Evolutionary conservation across 805 yeast species (phyloP), one percentile per base, ranked within the genome.

Genomic region (Saturnispora besseyi): DNA sequence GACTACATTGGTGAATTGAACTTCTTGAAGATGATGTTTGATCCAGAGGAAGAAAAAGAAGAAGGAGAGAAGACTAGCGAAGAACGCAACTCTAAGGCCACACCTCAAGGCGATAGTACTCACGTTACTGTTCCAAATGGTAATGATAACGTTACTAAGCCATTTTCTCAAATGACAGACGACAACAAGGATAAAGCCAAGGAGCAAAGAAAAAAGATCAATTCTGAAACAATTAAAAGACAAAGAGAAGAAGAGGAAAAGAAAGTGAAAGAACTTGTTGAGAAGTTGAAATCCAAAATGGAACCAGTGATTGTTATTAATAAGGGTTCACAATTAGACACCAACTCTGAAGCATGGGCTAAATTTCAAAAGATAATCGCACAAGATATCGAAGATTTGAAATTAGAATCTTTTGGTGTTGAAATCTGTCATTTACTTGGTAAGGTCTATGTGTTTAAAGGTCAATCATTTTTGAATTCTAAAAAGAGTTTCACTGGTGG

Each of bases 1-100:
- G 82, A 83, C 45, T 83, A 89, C 75, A 87, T 91, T 58, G 99
- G 99, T 5, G 96, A 93, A 63, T 69, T 89, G 53, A 78, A 89
- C 29, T 72, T 90, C 63, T 66, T 93, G 61, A 80, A 79, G 59
- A 95, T 89, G 57, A 68, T 93, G 62, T 76, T 84, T 57, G 67
- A 57, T 51, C 62, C 50, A 43, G 56, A 51, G 51, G 62, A 51
- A 15, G 53, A 54, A n/a, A 62, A 93, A 85, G 57, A 81, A 51
- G 62, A 54, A n/a, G 62, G 93, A 85, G 58, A 81, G 51, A 62
- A 50, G 44, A 54, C 43, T 41, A 55, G 42, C 11, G 41, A 29
- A 26, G 52, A 15, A 24, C n/a, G 22, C n/a, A 26, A 31, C 6
- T 6, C 29, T 26, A 26, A 26, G n/a, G 11, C 24, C 18, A 48